Evolutionary conservation across 345 rosid genomes (phyloP).

Genomic region (Murraya koenigii): DNA sequence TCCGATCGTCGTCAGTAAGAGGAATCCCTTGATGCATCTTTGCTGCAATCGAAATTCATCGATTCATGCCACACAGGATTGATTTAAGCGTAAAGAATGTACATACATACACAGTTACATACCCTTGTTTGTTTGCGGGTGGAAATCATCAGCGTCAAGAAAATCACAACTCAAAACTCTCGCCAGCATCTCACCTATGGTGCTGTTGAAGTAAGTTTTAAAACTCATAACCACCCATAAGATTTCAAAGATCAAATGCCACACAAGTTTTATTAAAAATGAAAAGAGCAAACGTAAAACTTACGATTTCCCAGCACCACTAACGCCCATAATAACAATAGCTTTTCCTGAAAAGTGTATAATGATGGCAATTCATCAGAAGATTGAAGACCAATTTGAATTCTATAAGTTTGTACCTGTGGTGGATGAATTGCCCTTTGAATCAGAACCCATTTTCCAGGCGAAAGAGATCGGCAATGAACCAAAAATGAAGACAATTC

Average conservation of each 20-base stretch:
- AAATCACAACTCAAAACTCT: slow-evolving; percentile 50
- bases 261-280: neutral
- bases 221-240: neutral
- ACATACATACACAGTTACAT: neutral
- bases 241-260: neutral
- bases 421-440: neutral
- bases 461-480: neutral
- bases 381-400: neutral
- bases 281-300: neutral
- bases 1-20: slow-evolving; percentile 68
- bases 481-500: neutral
- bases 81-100: neutral
- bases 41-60: slow-evolving; percentile 30
- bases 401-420: neutral
- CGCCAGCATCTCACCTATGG: slow-evolving; percentile 64
- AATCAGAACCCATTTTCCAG: neutral
- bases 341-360: slow-evolving; percentile 29
- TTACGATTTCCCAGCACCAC: slow-evolving; percentile 80
- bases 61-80: neutral
- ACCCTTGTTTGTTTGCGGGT: slow-evolving; percentile 76
- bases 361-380: neutral
- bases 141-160: slow-evolving; percentile 89
- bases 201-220: slow-evolving; percentile 37
- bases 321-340: slow-evolving; percentile 74
- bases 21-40: slow-evolving; percentile 79